Evolutionary conservation across 495 filamentous ascomycete genomes (phyloP).

Genomic region (Trichocladium uniseriatum): DNA sequence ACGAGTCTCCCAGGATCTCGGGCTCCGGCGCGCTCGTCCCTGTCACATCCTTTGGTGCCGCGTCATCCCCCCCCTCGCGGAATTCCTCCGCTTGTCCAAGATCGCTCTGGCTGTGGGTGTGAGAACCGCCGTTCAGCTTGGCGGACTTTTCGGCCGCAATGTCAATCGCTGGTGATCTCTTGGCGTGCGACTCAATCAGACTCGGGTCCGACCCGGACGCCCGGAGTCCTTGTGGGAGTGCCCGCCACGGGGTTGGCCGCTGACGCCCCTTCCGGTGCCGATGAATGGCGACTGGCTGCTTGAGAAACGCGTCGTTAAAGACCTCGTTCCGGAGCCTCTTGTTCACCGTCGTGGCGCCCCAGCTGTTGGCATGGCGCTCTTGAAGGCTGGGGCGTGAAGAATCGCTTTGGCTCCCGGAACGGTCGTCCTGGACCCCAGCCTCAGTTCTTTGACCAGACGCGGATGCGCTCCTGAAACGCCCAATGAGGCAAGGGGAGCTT

Average conservation of each 20-base stretch:
- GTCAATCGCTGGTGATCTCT: not conserved
- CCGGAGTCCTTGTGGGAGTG: slow-evolving; percentile 30
- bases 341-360: slow-evolving; percentile 95
- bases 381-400: slow-evolving; percentile 32
- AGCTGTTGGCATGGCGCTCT: slow-evolving; percentile 57
- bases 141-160: slow-evolving; percentile 5
- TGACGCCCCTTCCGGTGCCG: slow-evolving; percentile 54
- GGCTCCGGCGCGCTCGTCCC: slow-evolving; percentile 50
- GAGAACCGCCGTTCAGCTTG: slow-evolving; percentile 1
- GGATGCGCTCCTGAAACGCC: slow-evolving; percentile 32
- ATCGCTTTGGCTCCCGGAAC: not conserved
- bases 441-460: slow-evolving; percentile 15
- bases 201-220: slow-evolving; percentile 27
- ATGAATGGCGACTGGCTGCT: slow-evolving; percentile 58
- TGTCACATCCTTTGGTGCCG: slow-evolving; percentile 35
- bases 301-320: slow-evolving; percentile 85
- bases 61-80: slow-evolving; percentile 21
- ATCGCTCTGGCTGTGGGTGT: slow-evolving; percentile 29
- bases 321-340: slow-evolving; percentile 81
- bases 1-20: slow-evolving; percentile 34
- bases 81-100: slow-evolving; percentile 9
- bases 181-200: slow-evolving; percentile 14
- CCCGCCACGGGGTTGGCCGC: slow-evolving; percentile 39
- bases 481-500: slow-evolving; percentile 8
- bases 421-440: not conserved